phyloP scores from a whole-genome alignment of 2,329 filamentous ascomycete species.

The Microdochium bolleyi region DNA sequence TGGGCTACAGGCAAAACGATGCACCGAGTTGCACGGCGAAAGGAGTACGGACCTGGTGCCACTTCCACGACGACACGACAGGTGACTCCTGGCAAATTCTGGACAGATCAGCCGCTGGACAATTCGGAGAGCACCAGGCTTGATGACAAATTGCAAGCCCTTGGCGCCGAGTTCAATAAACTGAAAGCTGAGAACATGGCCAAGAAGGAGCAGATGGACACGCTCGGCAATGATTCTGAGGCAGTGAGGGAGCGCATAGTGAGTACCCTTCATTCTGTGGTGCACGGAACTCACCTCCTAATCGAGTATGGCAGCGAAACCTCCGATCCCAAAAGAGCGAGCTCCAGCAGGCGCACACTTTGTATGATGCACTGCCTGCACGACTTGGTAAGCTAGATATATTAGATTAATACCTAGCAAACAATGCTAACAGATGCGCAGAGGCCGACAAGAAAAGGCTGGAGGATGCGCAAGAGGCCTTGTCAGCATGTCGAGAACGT shows the following conservation, averaged over 20 bases:
- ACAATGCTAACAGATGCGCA: constrained; percentile 12
- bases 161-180: constrained; percentile 23
- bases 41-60: constrained; percentile 71
- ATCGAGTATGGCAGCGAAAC: constrained; percentile 26
- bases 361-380: constrained; percentile 59
- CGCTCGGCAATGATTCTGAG: constrained; percentile 29
- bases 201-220: constrained; percentile 25
- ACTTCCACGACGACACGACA: constrained; percentile 59
- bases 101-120: constrained; percentile 74
- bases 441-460: constrained; percentile 25
- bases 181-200: constrained; percentile 24
- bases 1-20: constrained; percentile 63
- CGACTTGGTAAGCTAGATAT: constrained; percentile 52
- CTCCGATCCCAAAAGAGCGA: constrained; percentile 56
- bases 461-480: constrained; percentile 19
- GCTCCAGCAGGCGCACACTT: constrained; percentile 57
- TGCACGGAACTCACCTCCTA: constrained; percentile 8
- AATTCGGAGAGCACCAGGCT: constrained; percentile 54
- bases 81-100: constrained; percentile 55
- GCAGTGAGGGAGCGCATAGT: constrained; percentile 38
- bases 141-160: constrained; percentile 39
- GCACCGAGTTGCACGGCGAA: constrained; percentile 61
- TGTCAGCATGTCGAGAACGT: constrained; percentile 26
- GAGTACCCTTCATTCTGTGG: constrained; percentile 9
- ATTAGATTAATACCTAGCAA: not conserved